Percentiles rank a stretch among this genome's conserved stretches.
These are phyloP conservation scores for Ceratocystis ficicola DNA, from an alignment of 2,329 filamentous ascomycete species.

Conservation along the genomic window DNA sequence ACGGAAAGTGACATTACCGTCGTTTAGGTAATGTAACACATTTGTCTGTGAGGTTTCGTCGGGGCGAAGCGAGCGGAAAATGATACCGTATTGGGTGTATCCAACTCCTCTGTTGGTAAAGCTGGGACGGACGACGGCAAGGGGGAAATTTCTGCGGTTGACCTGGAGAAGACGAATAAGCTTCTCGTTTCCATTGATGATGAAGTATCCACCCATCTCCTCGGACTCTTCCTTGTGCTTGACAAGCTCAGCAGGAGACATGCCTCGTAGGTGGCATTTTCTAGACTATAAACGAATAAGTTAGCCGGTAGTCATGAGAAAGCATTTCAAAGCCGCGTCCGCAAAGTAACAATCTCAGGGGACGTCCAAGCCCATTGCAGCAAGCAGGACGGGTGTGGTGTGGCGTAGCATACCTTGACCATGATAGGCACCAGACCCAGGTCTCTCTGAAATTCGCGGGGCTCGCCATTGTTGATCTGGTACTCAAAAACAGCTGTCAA, in stretches of 20 bases:
- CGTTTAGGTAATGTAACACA: conserved; percentile 85
- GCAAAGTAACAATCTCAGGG: too few relatives aligned
- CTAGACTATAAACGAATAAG: conserved; percentile 50
- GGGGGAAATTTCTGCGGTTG: conserved; percentile 82
- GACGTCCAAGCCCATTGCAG: too few relatives aligned
- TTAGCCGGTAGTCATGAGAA: neutral
- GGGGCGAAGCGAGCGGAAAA: conserved; percentile 83
- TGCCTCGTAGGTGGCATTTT: conserved; percentile 76
- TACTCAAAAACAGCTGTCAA: conserved; percentile 76
- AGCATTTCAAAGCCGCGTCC: too few relatives aligned
- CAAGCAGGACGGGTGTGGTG: too few relatives aligned
- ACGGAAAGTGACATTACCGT: conserved; percentile 91
- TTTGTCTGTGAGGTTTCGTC: conserved; percentile 98
- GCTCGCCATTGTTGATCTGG: conserved; percentile 73
- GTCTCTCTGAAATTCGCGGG: conserved; percentile 70
- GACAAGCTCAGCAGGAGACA: conserved; percentile 71
- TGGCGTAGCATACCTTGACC: conserved; percentile 55
- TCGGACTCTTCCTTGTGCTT: conserved; percentile 88
- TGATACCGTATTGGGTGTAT: conserved; percentile 83
- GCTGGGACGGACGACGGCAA: conserved; percentile 83
- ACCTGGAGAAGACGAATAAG: conserved; percentile 86
- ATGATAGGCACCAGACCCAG: conserved; percentile 85
- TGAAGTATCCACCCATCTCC: conserved; percentile 90
- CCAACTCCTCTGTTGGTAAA: conserved; percentile 76
- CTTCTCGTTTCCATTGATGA: conserved; percentile 96